These are phyloP conservation scores for Selaginella tamariscina DNA, from an alignment of 75 land plant genomes.

Conservation along the genomic window DNA sequence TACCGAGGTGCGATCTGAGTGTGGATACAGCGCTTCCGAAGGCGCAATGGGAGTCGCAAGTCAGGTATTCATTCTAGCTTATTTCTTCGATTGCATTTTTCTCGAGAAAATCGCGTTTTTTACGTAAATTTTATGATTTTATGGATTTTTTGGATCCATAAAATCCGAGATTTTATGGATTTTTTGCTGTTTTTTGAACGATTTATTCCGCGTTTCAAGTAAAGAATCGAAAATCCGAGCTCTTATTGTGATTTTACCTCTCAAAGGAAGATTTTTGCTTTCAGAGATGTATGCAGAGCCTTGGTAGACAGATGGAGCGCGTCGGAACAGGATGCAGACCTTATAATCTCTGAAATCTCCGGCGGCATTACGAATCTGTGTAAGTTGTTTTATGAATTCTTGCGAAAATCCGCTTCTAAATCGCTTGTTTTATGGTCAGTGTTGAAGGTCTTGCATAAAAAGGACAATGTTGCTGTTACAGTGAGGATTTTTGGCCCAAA, in stretches of 20 bases:
- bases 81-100: not conserved
- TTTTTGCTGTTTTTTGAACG: too few relatives aligned
- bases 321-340: conserved; percentile 29
- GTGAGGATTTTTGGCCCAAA: conserved; percentile 7
- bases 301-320: conserved; percentile 42
- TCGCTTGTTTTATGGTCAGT: conserved; percentile 17
- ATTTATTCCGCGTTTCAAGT: too few relatives aligned
- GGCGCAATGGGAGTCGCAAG: not conserved
- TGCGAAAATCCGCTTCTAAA: not conserved
- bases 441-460: not conserved
- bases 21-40: not conserved
- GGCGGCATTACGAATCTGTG: conserved; percentile 69
- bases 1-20: not conserved
- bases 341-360: conserved; percentile 41
- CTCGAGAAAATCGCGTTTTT: too few relatives aligned
- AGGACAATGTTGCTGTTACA: not conserved
- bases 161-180: too few relatives aligned
- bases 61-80: not conserved
- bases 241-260: not conserved
- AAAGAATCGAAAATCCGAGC: too few relatives aligned
- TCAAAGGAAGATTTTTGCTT: not conserved
- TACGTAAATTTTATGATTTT: too few relatives aligned
- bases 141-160: too few relatives aligned
- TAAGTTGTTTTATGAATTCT: conserved; percentile 19
- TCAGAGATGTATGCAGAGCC: conserved; percentile 51